Percentiles rank a stretch among this genome's conserved stretches.
These are phyloP conservation scores for Steccherinum ochraceum DNA, from an alignment of 768 basidiomycete genomes.

Conservation along the genomic window DNA sequence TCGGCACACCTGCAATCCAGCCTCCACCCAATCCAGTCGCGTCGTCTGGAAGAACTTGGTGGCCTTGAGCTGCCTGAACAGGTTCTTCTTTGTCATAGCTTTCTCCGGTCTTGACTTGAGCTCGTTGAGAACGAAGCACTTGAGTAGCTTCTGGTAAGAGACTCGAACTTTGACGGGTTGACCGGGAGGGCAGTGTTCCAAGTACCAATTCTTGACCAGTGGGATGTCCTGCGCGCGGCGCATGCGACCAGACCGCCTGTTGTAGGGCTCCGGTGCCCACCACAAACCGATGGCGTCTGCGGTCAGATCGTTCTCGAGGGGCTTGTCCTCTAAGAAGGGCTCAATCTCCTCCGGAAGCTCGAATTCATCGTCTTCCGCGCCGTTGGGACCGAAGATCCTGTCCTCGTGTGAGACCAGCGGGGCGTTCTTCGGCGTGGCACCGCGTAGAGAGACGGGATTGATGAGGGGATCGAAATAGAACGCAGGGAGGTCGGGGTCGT, in stretches of 20 bases:
- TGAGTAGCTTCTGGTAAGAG: constrained; percentile 96
- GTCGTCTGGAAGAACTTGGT: constrained; percentile 99
- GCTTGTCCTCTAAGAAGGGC: constrained; percentile 77
- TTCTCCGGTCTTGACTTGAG: constrained; percentile 85
- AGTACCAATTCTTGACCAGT: constrained; percentile 96
- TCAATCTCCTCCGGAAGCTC: constrained; percentile 70
- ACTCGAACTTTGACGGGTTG: constrained; percentile 98
- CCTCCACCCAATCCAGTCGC: constrained; percentile 97
- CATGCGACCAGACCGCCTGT: constrained; percentile 85
- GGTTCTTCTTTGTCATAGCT: constrained; percentile 96
- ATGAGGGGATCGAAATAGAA: constrained; percentile 99
- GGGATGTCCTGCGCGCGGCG: constrained; percentile 93
- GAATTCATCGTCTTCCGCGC: constrained; percentile 81
- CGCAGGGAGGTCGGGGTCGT: constrained; percentile 97
- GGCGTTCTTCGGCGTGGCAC: constrained; percentile 75
- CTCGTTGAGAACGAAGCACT: constrained; percentile 94
- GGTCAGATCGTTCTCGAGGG: constrained; percentile 83
- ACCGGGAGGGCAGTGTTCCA: constrained; percentile 95
- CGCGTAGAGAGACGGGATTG: constrained; percentile 93
- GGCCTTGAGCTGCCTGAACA: constrained; percentile 94
- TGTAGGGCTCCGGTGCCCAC: constrained; percentile 98
- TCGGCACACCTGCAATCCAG: constrained; percentile 95
- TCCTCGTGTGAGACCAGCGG: constrained; percentile 88
- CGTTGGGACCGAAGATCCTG: constrained; percentile 84
- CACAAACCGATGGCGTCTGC: constrained; percentile 96